Evolutionary conservation across 805 yeast species (phyloP), one percentile per base, ranked within the genome.

Genomic region (Torulaspora gathmanii): DNA sequence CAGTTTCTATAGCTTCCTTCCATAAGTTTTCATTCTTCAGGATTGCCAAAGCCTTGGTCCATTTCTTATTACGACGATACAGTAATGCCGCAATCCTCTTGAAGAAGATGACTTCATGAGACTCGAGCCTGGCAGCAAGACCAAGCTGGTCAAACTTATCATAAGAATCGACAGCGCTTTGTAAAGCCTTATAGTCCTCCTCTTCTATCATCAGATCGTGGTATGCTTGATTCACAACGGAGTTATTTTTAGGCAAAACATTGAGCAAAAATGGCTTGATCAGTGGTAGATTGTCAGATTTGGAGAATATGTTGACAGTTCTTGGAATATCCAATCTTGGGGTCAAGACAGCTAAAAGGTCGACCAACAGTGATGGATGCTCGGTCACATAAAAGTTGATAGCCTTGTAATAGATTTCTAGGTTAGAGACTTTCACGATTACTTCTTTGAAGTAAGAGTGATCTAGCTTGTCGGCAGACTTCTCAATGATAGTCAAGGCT

Each of bases 331-430:
- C 99, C 52, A 93, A 74, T 70, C 95, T 86, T 46, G 96, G 87
- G 12, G 90, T 77, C 62, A 93, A 75, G 10, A 80, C 95, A 7
- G 90, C 69, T 58, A 93, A 75, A 65, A 93, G 75, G 63, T 93
- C 99, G 46, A 86, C 84, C 60, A 93, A 74, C 54, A 91, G 76
- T 44, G 90, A 82, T 51, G 99, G 99, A 68, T 89, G 95, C 70
- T 89, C 91, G 42, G 79, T 79, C 67, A 91, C 80, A 69, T 93
- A 93, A 68, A 93, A 93, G 73, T 87, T 90, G 62, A 93, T 86
- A 10, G 98, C 97, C 72, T 89, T 88, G 81, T 91, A 93, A 71
- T 90, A 93, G 47, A 93, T 89, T 73, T 93, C 99, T 68, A 93
- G 74, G 71, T 93, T 93, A 28, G 96, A 84, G 50, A 90, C 97